phyloP scores from a whole-genome alignment of 768 basidiomycete genomes.

The Leucocoprinus leucothites region DNA sequence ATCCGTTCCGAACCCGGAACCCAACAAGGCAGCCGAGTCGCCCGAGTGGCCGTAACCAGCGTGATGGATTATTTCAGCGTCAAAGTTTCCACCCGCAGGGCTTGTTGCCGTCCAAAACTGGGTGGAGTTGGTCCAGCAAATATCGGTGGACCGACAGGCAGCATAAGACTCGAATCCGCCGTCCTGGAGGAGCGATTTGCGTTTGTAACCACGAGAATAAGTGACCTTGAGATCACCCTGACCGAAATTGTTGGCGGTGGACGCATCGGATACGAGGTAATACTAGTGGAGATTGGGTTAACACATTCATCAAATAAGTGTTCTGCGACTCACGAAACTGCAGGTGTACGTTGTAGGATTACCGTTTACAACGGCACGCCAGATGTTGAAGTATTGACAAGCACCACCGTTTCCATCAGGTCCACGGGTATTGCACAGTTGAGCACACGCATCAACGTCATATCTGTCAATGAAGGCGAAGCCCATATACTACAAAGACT shows the following conservation, averaged over 20 bases:
- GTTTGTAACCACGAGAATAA: constrained; percentile 43
- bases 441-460: constrained; percentile 43
- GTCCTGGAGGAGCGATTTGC: constrained; percentile 35
- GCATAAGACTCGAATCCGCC: constrained; percentile 42
- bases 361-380: constrained; percentile 45
- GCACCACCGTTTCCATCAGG: constrained; percentile 39
- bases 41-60: constrained; percentile 38
- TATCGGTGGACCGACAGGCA: constrained; percentile 26
- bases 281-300: constrained; percentile 28
- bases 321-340: constrained; percentile 35
- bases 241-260: constrained; percentile 44
- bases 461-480: constrained; percentile 47
- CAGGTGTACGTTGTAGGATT: constrained; percentile 47
- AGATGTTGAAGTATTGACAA: constrained; percentile 53
- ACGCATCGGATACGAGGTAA: constrained; percentile 38
- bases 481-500: constrained; percentile 41
- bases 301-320: not conserved
- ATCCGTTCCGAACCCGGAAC: constrained; percentile 39
- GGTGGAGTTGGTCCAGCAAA: constrained; percentile 38
- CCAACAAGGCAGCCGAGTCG: constrained; percentile 35
- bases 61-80: constrained; percentile 45
- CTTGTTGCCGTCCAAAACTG: constrained; percentile 38
- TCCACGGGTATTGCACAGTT: constrained; percentile 39
- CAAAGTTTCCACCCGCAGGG: constrained; percentile 31
- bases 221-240: constrained; percentile 44